Conservation (phyloP, 768 basidiomycete genomes). For the Hemileccinum rubropunctum region DNA sequence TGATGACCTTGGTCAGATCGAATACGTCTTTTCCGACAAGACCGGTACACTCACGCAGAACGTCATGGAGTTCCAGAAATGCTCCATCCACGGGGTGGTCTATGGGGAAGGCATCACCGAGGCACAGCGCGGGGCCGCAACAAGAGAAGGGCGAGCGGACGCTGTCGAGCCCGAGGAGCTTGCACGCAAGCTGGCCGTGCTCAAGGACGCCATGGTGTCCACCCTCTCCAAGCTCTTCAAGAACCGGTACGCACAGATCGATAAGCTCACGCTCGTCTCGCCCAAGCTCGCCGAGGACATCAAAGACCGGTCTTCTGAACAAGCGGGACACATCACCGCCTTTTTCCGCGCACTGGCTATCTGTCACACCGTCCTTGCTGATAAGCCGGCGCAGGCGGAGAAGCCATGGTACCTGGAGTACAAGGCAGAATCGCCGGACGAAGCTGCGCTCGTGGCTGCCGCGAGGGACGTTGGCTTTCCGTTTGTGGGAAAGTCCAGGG, state of each 20-base stretch:
- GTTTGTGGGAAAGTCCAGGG: slow-evolving; percentile 74
- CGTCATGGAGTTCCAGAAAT: slow-evolving; percentile 98
- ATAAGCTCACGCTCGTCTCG: slow-evolving; percentile 85
- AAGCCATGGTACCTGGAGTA: slow-evolving; percentile 72
- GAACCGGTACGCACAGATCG: slow-evolving; percentile 79
- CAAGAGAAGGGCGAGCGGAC: slow-evolving; percentile 71
- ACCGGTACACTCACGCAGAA: slow-evolving; percentile 98
- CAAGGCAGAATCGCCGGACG: slow-evolving; percentile 96
- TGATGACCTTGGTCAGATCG: slow-evolving; percentile 97
- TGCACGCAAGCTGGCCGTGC: slow-evolving; percentile 53
- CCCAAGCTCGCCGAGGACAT: slow-evolving; percentile 82
- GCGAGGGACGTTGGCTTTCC: slow-evolving; percentile 94
- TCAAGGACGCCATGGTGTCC: slow-evolving; percentile 76
- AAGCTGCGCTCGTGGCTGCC: slow-evolving; percentile 89
- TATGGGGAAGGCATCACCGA: slow-evolving; percentile 97
- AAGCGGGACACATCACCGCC: slow-evolving; percentile 65
- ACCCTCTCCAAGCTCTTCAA: slow-evolving; percentile 78
- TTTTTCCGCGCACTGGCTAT: slow-evolving; percentile 96
- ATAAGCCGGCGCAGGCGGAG: slow-evolving; percentile 59
- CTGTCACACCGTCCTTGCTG: slow-evolving; percentile 89
- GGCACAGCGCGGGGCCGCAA: slow-evolving; percentile 89
- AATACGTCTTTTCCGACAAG: slow-evolving; percentile 93
- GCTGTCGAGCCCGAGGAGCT: slow-evolving; percentile 70
- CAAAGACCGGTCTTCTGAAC: slow-evolving; percentile 53
- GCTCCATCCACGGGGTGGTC: slow-evolving; percentile 75